Evolutionary conservation across 352 stramenopile genomes (phyloP).

Genomic region (Phytophthora cajani): DNA sequence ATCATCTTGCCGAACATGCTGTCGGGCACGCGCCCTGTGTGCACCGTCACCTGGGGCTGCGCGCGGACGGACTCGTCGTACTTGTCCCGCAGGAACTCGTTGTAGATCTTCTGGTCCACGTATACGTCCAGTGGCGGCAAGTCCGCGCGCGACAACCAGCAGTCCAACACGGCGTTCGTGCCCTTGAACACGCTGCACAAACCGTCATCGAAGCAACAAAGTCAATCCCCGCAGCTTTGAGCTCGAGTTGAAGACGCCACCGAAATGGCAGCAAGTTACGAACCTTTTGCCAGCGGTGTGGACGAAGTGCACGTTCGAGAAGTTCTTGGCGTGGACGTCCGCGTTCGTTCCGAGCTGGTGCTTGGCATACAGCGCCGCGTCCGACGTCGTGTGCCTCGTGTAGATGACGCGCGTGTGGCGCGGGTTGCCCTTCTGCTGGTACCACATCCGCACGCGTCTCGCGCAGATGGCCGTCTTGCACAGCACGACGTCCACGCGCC

Average conservation of each 20-base stretch:
- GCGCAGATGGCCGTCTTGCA: slow-evolving; percentile 65
- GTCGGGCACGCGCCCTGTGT: slow-evolving; percentile 39
- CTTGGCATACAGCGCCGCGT: slow-evolving; percentile 44
- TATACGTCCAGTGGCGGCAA: slow-evolving; percentile 53
- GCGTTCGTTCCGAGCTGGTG: slow-evolving; percentile 10
- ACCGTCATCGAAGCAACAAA: slow-evolving; percentile 4
- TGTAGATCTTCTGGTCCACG: slow-evolving; percentile 46
- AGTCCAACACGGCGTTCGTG: slow-evolving; percentile 58
- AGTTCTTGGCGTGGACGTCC: slow-evolving; percentile 34
- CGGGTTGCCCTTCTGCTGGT: slow-evolving; percentile 58
- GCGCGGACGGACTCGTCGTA: slow-evolving; percentile 30
- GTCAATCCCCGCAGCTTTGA: slow-evolving; percentile 14
- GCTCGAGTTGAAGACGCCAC: background rate
- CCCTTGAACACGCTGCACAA: slow-evolving; percentile 44
- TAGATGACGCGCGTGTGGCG: slow-evolving; percentile 49
- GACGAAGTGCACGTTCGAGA: slow-evolving; percentile 42
- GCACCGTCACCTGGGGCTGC: slow-evolving; percentile 42
- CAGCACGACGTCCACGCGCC: slow-evolving; percentile 52
- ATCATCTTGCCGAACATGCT: slow-evolving; percentile 53
- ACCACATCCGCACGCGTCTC: slow-evolving; percentile 51
- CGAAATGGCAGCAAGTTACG: slow-evolving; percentile 5
- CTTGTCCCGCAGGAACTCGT: slow-evolving; percentile 31
- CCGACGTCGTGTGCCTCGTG: slow-evolving; percentile 51
- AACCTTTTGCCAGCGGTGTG: slow-evolving; percentile 48
- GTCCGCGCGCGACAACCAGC: slow-evolving; percentile 48